These are phyloP conservation scores for Starmerella stellata DNA, from an alignment of 805 yeast species.

Conservation along the genomic window DNA sequence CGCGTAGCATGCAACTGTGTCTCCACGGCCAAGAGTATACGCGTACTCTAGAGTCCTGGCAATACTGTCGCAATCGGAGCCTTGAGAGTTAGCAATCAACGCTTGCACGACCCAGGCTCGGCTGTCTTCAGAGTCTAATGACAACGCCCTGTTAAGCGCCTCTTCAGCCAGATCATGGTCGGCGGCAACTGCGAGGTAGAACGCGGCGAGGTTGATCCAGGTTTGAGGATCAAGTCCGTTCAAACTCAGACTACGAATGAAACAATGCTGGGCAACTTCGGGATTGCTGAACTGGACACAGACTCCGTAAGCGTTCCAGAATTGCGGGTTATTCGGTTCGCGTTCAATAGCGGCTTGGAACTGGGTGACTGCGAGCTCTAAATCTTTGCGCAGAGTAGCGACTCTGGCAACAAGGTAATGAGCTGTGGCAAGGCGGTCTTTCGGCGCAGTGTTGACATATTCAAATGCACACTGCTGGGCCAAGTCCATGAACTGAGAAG, in stretches of 20 bases:
- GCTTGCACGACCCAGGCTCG: conserved; percentile 82
- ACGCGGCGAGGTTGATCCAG: conserved; percentile 70
- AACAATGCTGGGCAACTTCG: conserved; percentile 77
- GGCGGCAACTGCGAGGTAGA: conserved; percentile 56
- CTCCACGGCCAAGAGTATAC: conserved; percentile 49
- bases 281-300: conserved; percentile 49
- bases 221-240: conserved; percentile 47
- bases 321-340: conserved; percentile 50
- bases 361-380: conserved; percentile 37
- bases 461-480: conserved; percentile 1
- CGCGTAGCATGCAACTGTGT: conserved; percentile 49
- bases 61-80: conserved; percentile 8
- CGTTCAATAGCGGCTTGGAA: conserved; percentile 51
- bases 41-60: conserved; percentile 54
- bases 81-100: conserved; percentile 24
- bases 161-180: conserved; percentile 45
- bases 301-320: conserved; percentile 74
- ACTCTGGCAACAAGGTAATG: conserved; percentile 59
- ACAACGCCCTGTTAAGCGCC: conserved; percentile 55
- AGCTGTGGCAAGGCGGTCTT: conserved; percentile 23
- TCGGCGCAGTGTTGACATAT: conserved; percentile 4
- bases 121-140: conserved; percentile 59
- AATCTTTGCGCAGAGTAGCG: conserved; percentile 17
- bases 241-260: conserved; percentile 58
- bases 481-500: neutral